These are phyloP conservation scores for Saccharum hybrid DNA, from an alignment of 202 grass and related monocot species.

Conservation along the genomic window DNA sequence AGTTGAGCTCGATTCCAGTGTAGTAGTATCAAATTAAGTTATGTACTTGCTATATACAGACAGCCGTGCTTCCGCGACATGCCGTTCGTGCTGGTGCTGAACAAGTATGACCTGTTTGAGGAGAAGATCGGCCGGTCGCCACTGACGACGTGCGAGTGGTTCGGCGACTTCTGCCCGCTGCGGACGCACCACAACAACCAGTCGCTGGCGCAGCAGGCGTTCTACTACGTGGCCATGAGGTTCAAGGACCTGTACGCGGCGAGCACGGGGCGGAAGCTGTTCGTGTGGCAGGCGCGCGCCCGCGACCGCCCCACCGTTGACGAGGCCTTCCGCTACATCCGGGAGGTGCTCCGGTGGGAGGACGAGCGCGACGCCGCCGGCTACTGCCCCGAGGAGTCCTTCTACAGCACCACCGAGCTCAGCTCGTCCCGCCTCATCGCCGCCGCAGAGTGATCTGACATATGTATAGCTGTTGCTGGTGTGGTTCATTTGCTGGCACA, in stretches of 20 bases:
- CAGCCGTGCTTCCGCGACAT: conserved; percentile 83
- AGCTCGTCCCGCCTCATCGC: conserved; percentile 79
- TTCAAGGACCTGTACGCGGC: conserved; percentile 82
- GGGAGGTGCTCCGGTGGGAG: conserved; percentile 90
- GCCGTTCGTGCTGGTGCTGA: conserved; percentile 82
- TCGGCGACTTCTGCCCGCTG: conserved; percentile 78
- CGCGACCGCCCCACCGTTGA: conserved; percentile 71
- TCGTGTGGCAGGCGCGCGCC: conserved; percentile 86
- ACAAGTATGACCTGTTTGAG: conserved; percentile 93
- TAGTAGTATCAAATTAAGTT: background rate
- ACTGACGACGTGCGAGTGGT: conserved; percentile 75
- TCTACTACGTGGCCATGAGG: conserved; percentile 91
- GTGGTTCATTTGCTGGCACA: background rate
- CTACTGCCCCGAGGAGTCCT: conserved; percentile 73
- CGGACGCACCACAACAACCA: conserved; percentile 80
- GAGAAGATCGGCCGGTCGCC: conserved; percentile 70
- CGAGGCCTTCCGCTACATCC: conserved; percentile 85
- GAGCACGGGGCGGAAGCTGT: conserved; percentile 69
- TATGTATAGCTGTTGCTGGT: background rate
- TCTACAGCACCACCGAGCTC: conserved; percentile 91
- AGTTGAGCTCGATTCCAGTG: background rate
- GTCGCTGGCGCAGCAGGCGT: conserved; percentile 85
- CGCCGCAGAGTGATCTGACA: conserved; percentile 55
- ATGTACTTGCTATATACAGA: conserved; percentile 51
- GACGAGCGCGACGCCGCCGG: conserved; percentile 74